Percentiles rank a stretch among this genome's conserved stretches.
Evolutionary conservation across 352 stramenopile species (phyloP).

Genomic region (Pythium oligandrum): DNA sequence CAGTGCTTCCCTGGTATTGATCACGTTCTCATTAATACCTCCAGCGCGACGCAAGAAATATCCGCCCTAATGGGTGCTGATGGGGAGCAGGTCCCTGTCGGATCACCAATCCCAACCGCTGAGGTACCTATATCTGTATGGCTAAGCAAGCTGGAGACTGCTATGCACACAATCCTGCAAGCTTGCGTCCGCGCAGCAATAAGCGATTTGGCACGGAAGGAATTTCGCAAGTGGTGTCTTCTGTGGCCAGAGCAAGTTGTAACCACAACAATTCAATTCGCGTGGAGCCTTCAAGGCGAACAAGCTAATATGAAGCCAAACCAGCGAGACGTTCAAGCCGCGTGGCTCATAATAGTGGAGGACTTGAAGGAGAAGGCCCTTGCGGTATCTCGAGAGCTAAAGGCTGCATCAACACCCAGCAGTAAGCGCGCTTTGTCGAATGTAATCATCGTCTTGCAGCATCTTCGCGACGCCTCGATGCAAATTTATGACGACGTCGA

Average conservation of each 20-base stretch:
- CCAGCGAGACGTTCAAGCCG: conserved; percentile 19
- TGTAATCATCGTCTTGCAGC: conserved; percentile 39
- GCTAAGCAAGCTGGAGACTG: conserved; percentile 54
- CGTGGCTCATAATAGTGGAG: conserved; percentile 28
- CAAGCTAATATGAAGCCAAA: conserved; percentile 24
- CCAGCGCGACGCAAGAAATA: conserved; percentile 33
- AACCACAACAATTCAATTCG: conserved; percentile 38
- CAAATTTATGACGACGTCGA: conserved; percentile 26
- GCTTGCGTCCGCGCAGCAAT: conserved; percentile 55
- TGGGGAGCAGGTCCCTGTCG: conserved; percentile 55
- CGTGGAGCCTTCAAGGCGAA: conserved; percentile 62
- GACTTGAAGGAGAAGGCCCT: conserved; percentile 29
- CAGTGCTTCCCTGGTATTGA: conserved; percentile 31
- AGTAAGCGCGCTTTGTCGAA: conserved; percentile 31
- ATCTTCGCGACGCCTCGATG: conserved; percentile 51
- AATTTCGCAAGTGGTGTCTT: conserved; percentile 80
- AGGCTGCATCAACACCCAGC: conserved; percentile 33
- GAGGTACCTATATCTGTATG: conserved; percentile 35
- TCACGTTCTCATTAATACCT: conserved; percentile 34
- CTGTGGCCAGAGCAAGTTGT: conserved; percentile 77
- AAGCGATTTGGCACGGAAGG: conserved; percentile 61
- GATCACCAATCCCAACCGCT: conserved; percentile 39
- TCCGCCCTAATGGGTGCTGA: conserved; percentile 41
- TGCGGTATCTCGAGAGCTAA: conserved; percentile 43
- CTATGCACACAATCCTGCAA: conserved; percentile 64